Base-by-base conservation (phyloP, 805 yeast species). In the Debaryomyces tyrocola region DNA sequence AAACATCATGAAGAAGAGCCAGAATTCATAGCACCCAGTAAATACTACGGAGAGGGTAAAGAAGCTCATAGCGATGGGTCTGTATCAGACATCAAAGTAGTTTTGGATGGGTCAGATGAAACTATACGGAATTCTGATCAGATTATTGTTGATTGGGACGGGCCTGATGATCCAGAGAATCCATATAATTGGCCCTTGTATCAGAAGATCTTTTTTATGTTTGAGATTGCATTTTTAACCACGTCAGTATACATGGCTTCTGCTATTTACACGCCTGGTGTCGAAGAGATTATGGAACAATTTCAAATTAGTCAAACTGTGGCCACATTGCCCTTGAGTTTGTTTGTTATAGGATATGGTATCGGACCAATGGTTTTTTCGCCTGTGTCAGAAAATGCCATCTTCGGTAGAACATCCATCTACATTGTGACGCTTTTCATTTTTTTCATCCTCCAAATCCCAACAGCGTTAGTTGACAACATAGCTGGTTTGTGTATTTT, bases 331-430 rank as follows among this genome's bases (percentile, higher is more conserved):
- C 82, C 83, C 2, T 66, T 83, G 53, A 64, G 84, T 0, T 50
- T 80, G 33, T 83, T 77, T 51, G 82, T 82, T 6, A 53, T 81
- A 24, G 87, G 86, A 8, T 82, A 83, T 55, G 87, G 83, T 43
- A 41, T 80, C 15, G 85, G 85, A 1, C 85, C 85, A 2, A 66
- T 82, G 67, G 50, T 80, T 2, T 77, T 80, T 44, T 76, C 84
- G 0, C 87, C 87, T 3, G 52, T 83, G 49, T 75, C 83, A 11
- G 87, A 83, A 57, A 70, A 78, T 40, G 77, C 82, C 2, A 57
- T 61, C 3, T 59, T 79, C 40, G 87, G 87, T 11, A 70, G 86
- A 50, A 78, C 77, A 45, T 64, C 72, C 27, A 70, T 79, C 35
- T 82, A 80, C 50, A 64, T 74, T 29, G 41, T 63, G 17, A 69